Percentiles rank a stretch among this genome's conserved stretches.
Conservation (phyloP, 257 asterid species). For the Rauvolfia tetraphylla region DNA sequence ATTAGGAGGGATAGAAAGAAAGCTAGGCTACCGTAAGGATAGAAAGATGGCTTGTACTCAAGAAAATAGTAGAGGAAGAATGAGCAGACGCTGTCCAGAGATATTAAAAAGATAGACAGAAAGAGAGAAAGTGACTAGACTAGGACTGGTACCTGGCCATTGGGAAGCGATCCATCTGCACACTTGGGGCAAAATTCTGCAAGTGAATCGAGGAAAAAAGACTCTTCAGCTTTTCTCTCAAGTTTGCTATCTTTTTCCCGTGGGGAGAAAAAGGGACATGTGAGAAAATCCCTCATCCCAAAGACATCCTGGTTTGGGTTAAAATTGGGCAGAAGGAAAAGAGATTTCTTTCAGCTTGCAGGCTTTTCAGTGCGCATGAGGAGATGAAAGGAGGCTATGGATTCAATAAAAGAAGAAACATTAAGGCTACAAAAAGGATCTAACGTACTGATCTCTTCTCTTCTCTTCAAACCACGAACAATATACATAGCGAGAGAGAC, state of each 20-base stretch:
- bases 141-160: constrained; percentile 64
- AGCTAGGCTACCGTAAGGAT: constrained; percentile 20
- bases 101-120: constrained; percentile 12
- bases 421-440: constrained; percentile 32
- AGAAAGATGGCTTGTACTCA: constrained; percentile 48
- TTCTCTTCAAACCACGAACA: background rate
- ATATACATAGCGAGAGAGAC: constrained; percentile 12
- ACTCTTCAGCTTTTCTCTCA: constrained; percentile 47
- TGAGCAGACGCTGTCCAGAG: background rate
- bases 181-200: constrained; percentile 24
- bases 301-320: constrained; percentile 26
- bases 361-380: constrained; percentile 26
- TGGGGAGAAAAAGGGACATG: constrained; percentile 41
- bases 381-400: constrained; percentile 7
- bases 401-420: constrained; percentile 13
- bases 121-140: constrained; percentile 73
- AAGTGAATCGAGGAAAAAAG: constrained; percentile 51
- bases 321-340: constrained; percentile 37
- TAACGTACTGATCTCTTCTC: constrained; percentile 6
- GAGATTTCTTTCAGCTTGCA: constrained; percentile 26
- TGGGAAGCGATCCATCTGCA: constrained; percentile 50
- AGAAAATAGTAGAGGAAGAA: background rate
- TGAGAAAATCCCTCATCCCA: constrained; percentile 33
- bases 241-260: constrained; percentile 23
- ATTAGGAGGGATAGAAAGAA: background rate